These are phyloP conservation scores for Berkeleyomyces basicola DNA, from an alignment of 2,329 filamentous ascomycete species.

Conservation along the genomic window DNA sequence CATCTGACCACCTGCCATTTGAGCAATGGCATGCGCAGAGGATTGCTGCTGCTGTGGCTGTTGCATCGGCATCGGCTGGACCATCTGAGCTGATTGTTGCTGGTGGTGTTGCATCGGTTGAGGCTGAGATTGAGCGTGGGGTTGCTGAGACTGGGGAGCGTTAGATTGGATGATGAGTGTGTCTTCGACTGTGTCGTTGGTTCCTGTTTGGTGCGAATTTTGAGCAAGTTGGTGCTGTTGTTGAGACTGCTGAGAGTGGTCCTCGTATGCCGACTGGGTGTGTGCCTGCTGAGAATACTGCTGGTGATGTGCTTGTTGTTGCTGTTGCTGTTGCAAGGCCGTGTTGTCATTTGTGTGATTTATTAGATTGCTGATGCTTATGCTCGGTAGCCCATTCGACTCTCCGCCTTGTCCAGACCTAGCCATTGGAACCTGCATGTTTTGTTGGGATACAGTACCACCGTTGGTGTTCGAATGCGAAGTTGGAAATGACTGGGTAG, in stretches of 20 bases:
- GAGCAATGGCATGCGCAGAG: constrained; percentile 10
- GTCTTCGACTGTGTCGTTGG: constrained; percentile 12
- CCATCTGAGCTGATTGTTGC: constrained; percentile 26
- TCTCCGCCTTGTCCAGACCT: not conserved
- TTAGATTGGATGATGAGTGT: constrained; percentile 17
- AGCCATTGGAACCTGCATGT: not conserved
- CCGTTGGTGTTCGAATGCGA: not conserved
- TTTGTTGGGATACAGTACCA: not conserved
- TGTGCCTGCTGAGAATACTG: not conserved
- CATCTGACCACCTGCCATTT: constrained; percentile 44
- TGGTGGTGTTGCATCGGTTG: constrained; percentile 37
- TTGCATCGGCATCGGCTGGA: constrained; percentile 2
- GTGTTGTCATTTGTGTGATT: constrained; percentile 9
- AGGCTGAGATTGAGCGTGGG: constrained; percentile 14
- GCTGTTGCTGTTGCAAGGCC: constrained; percentile 16
- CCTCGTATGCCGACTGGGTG: not conserved
- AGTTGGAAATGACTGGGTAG: constrained; percentile 1
- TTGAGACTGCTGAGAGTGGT: constrained; percentile 25
- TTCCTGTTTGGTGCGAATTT: constrained; percentile 16
- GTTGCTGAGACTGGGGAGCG: constrained; percentile 15
- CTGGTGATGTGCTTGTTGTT: constrained; percentile 7
- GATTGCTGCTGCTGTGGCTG: constrained; percentile 8
- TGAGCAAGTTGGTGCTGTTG: constrained; percentile 32
- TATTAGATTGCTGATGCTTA: constrained; percentile 20
- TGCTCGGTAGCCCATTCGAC: constrained; percentile 18